Base-by-base conservation (phyloP, 2,329 filamentous ascomycete species). In the Magnaporthiopsis incrustans region DNA sequence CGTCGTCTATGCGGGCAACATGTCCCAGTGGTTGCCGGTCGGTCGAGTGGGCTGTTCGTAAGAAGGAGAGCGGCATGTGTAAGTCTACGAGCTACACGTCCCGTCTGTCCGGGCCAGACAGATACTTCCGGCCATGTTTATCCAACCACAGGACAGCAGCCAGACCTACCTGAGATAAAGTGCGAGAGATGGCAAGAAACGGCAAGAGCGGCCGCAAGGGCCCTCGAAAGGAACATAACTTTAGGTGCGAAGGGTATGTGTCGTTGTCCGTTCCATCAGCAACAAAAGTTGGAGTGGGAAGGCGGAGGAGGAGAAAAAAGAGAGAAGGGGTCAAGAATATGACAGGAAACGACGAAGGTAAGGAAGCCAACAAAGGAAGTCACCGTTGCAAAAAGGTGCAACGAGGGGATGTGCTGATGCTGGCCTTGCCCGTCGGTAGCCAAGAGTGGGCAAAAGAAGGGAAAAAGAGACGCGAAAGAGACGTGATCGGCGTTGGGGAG, bases 21-120 rank as follows among this genome's bases (percentile, higher is more conserved):
- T 89, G 87, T 69, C 82, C 85, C 67, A 99, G 81, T 38, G 92
- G 91, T 71, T 91, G 91, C 69, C 94, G 85, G 67, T 86, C 83
- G 61, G 84, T 81, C 0, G 92, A 96, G 74, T 90, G 85, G 58
- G 62, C 62, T 63, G 57, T 32, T 67, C 65, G 71, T 70, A 74
- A 65, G 61, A 22, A 53, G 30, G 5, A 50, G 11, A 25, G 44
- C n/a, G 44, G 44, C 22, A 7, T 5, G n/a, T 53, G 44, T 53
- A 53, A 53, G 44, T 30, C 22, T n/a, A 53, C 44, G 14, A 14
- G 44, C 22, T 53, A 7, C 44, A 53, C 38, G 7, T 3, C 44
- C 44, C 44, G 10, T 18, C 38, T 4, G 22, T 7, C 44, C 7
- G 7, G 44, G 44, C 44, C 22, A 53, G 44, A 53, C 18, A 11